Evolutionary conservation across 768 basidiomycete species (phyloP).

Genomic region (Amanita phalloides): DNA sequence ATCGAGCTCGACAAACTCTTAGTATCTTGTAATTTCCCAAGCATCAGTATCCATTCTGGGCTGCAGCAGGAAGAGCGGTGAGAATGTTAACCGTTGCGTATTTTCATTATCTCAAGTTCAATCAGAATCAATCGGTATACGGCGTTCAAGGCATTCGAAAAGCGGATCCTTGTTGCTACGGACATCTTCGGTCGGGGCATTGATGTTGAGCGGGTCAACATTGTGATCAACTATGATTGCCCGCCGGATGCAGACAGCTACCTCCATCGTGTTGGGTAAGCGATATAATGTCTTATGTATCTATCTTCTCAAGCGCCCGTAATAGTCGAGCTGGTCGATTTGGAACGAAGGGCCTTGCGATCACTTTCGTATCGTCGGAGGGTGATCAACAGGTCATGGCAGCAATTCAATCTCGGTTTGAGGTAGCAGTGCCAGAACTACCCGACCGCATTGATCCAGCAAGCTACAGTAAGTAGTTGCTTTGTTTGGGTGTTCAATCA

Average conservation of each 20-base stretch:
- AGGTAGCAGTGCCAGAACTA: slow-evolving; percentile 92
- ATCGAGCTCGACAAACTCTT: slow-evolving; percentile 94
- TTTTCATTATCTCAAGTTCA: background rate
- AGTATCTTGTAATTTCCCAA: slow-evolving; percentile 96
- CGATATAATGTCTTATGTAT: slow-evolving; percentile 5
- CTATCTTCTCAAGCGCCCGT: background rate
- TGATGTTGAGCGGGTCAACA: slow-evolving; percentile 99
- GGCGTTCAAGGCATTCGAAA: slow-evolving; percentile 99
- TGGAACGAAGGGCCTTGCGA: slow-evolving; percentile 97
- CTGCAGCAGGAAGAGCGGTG: slow-evolving; percentile 94
- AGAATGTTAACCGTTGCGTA: slow-evolving; percentile 16
- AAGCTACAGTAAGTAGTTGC: slow-evolving; percentile 69
- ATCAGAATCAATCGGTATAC: slow-evolving; percentile 87
- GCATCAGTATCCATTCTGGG: slow-evolving; percentile 94
- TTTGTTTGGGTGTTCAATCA: background rate
- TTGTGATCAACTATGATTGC: slow-evolving; percentile 98
- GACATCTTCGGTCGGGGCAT: slow-evolving; percentile 99
- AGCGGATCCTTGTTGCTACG: slow-evolving; percentile 96
- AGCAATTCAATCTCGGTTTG: slow-evolving; percentile 92
- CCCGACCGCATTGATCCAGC: slow-evolving; percentile 92
- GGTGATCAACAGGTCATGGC: slow-evolving; percentile 91
- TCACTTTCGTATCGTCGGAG: slow-evolving; percentile 92
- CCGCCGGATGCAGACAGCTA: slow-evolving; percentile 97
- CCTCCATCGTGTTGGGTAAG: slow-evolving; percentile 92
- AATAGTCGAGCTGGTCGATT: slow-evolving; percentile 93